Evolutionary conservation across 805 yeast genomes (phyloP).

Genomic region (Kuraishia hungarica): DNA sequence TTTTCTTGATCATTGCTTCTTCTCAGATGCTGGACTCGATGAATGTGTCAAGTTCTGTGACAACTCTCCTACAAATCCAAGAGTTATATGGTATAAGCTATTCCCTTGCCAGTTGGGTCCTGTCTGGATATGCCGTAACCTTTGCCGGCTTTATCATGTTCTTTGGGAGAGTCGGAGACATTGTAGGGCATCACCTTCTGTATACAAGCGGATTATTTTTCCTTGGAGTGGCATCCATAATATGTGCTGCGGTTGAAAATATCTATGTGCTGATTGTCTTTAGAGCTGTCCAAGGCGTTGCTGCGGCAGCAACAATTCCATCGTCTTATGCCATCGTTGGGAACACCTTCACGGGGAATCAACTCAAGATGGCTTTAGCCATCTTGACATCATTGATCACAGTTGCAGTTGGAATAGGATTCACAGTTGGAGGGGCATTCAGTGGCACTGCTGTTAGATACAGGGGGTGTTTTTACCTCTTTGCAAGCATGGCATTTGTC

Average conservation of each 20-base stretch:
- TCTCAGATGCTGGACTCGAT: not conserved
- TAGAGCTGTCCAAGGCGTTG: slow-evolving; percentile 29
- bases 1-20: not conserved
- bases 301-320: slow-evolving; percentile 27
- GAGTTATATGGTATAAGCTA: not conserved
- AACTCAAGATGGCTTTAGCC: slow-evolving; percentile 18
- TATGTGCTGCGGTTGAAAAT: slow-evolving; percentile 27
- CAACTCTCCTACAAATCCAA: slow-evolving; percentile 2
- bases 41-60: slow-evolving; percentile 9
- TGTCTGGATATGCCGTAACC: slow-evolving; percentile 28
- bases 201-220: slow-evolving; percentile 15
- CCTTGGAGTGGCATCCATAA: slow-evolving; percentile 18
- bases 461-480: slow-evolving; percentile 27
- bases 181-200: slow-evolving; percentile 22
- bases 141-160: slow-evolving; percentile 28
- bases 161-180: slow-evolving; percentile 27
- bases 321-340: slow-evolving; percentile 25
- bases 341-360: slow-evolving; percentile 17
- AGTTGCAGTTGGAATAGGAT: slow-evolving; percentile 28
- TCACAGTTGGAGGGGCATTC: slow-evolving; percentile 37
- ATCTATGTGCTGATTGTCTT: slow-evolving; percentile 24
- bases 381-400: slow-evolving; percentile 18
- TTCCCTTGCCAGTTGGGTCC: slow-evolving; percentile 18
- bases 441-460: slow-evolving; percentile 27
- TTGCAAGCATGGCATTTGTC: slow-evolving; percentile 22